Base-by-base conservation (phyloP, 371 early-diverging fungal species). In the Mortierella sp. region DNA sequence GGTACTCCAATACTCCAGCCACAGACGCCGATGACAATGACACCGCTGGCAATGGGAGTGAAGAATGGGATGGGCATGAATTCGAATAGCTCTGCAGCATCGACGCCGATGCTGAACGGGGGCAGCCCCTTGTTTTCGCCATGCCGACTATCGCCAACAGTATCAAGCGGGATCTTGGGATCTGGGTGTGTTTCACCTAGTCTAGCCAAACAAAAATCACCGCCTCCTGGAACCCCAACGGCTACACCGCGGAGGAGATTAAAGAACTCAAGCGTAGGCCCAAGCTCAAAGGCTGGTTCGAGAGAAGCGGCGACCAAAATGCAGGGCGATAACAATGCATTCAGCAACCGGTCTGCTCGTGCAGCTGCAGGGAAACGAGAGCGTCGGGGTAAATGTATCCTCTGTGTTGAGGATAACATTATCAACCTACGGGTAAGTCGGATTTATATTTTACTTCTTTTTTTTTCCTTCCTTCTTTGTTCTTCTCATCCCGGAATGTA, bases 321-420 rank as follows among this genome's bases (percentile, higher is more conserved):
- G 51, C 50, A 1, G 58, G 60, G 59, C 29, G 59, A 70, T 25
- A 66, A 57, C 28, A 59, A 64, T 18, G 72, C 66, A 0, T 68
- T 65, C 43, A 68, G 77, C 26, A 64, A 57, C 44, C 60, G 62
- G 4, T 65, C 72, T 6, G 68, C 77, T 14, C 62, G 77, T 45
- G 71, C 76, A 11, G 64, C 77, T n/a, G 68, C 72, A 7, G 68
- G 72, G 14, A 76, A 76, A 25, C 72, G 72, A 1, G 77, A 76
- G 50, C 67, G 77, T 6, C 66, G 30, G 57, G 77, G 77, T 18
- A 76, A 68, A 62, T 72, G 72, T 26, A 56, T 76, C 18, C 68
- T 76, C 7, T 76, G 77, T 52, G 77, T 76, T 15, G 77, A 76
- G 52, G 77, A 76, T 47, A 76, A 76, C 29, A 68, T 72, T 16